Evolutionary conservation across 768 basidiomycete genomes (phyloP).

Genomic region (Lentinula sp.): DNA sequence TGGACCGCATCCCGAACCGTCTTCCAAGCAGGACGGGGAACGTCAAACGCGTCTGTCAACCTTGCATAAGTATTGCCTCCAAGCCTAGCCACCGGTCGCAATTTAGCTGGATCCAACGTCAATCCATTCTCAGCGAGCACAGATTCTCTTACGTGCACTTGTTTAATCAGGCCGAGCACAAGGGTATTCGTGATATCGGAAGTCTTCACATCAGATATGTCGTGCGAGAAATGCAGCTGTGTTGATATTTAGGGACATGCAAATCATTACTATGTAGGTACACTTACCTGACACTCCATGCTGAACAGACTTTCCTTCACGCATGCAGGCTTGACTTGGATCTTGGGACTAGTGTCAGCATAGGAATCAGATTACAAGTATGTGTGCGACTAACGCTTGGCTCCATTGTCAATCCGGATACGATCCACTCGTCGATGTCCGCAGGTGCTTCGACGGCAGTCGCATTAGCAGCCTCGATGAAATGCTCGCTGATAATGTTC

Average conservation of each 20-base stretch:
- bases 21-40: slow-evolving; percentile 36
- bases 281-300: slow-evolving; percentile 55
- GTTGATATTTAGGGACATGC: background rate
- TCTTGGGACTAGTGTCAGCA: slow-evolving; percentile 22
- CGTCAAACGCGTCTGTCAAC: slow-evolving; percentile 39
- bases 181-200: slow-evolving; percentile 35
- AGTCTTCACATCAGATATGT: slow-evolving; percentile 34
- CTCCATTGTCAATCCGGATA: slow-evolving; percentile 52
- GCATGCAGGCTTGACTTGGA: slow-evolving; percentile 41
- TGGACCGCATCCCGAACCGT: slow-evolving; percentile 9
- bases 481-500: slow-evolving; percentile 65
- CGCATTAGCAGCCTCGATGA: slow-evolving; percentile 51
- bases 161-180: slow-evolving; percentile 49
- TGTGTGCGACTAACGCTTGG: slow-evolving; percentile 36
- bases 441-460: slow-evolving; percentile 51
- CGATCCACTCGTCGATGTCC: slow-evolving; percentile 50
- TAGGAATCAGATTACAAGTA: background rate
- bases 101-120: slow-evolving; percentile 39
- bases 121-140: slow-evolving; percentile 36
- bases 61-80: slow-evolving; percentile 50
- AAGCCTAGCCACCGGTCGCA: slow-evolving; percentile 46
- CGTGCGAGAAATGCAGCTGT: slow-evolving; percentile 45
- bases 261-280: slow-evolving; percentile 10
- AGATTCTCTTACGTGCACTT: slow-evolving; percentile 43
- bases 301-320: slow-evolving; percentile 54